Base-by-base conservation (phyloP, 2,329 filamentous ascomycete species). In the Talaromyces sp. region DNA sequence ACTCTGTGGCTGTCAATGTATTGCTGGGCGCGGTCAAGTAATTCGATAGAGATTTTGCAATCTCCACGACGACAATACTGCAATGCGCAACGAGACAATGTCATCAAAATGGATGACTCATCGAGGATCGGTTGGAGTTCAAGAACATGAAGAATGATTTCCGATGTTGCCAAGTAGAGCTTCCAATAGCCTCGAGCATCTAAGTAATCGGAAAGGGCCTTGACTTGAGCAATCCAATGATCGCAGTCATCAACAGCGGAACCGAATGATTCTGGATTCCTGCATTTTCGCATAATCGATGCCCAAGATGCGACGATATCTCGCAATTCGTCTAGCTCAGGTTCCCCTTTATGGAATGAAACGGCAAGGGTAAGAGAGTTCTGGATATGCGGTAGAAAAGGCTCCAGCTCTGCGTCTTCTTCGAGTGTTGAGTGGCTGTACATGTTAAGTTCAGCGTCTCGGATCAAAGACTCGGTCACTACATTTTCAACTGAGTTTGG, bases 61-160 rank as follows among this genome's bases (percentile, higher is more conserved):
- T 87, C 85, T 31, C 87, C 87, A 63, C 89, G 78, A 5, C 81
- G 78, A 51, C 86, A 77, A 68, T 87, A 85, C 64, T 87, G 83
- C 7, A 82, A 67, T 1, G 81, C 83, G 6, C 87, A 73, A 14
- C 77, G 74, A 65, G 75, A 80, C 28, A 79, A 75, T 63, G 72
- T 77, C 36, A 70, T 70, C 51, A 81, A 76, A 28, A 77, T 73
- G 61, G 75, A 75, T 2, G 76, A 80, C 63, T 64, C 64, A 54
- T 76, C 70, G 4, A 66, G 63, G 3, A 67, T 65, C 23, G 74
- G 70, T 53, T 78, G 76, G 33, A 85, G 68, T 66, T 85, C 81
- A 10, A 80, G 70, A 1, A 82, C 70, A 30, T 76, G 79, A 5
- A 79, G 69, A 12, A 84, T 72, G 30, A 86, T 66, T 57, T 80